Evolutionary conservation across 345 rosid genomes (phyloP), one percentile per base, ranked within the genome.

Genomic region (Geranium rotundifolium): DNA sequence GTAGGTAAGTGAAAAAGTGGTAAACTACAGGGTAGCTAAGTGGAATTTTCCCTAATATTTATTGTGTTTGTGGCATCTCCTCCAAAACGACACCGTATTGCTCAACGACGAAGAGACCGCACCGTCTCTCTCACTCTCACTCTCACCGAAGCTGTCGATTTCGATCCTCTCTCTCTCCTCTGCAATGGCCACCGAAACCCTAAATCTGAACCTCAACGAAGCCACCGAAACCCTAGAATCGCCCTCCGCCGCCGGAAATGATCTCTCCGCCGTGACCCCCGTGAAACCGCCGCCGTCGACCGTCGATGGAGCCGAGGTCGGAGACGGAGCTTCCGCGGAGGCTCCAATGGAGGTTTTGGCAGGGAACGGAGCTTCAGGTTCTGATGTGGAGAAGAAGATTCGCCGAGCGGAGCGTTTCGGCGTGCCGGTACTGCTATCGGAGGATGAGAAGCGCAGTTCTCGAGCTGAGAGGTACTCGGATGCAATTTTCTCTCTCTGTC

Each of bases 361-460:
- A 0, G 84, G 62, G 13, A 64, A 80, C 67, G 29, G 4, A n/a
- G 84, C 69, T 34, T 74, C 77, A 4, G 85, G 71, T 17, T 68
- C 82, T 65, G 79, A 81, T 58, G 68, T 77, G 37, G 84, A 82
- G 85, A 90, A 81, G 73, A 90, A 90, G 86, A 86, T 86, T 57
- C 91, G 86, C 20, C 88, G 99, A 54, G 99, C 99, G 6, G 97
- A 93, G 83, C 80, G 99, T 60, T 93, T 93, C 58, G 99, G 97
- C 2, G 71, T 88, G 56, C 75, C 81, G 17, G 91, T 93, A 9
- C 82, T 82, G 75, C 29, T 88, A 17, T 87, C 96, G 0, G 99
- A 93, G 77, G 72, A 82, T 65, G 99, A 93, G 81, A 93, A 93
- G 69, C 97, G 96, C 29, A 82, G 77, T 81, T 83, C 91, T 64